These are phyloP conservation scores for Phytophthora megakarya DNA, from an alignment of 352 stramenopile genomes.

Conservation along the genomic window DNA sequence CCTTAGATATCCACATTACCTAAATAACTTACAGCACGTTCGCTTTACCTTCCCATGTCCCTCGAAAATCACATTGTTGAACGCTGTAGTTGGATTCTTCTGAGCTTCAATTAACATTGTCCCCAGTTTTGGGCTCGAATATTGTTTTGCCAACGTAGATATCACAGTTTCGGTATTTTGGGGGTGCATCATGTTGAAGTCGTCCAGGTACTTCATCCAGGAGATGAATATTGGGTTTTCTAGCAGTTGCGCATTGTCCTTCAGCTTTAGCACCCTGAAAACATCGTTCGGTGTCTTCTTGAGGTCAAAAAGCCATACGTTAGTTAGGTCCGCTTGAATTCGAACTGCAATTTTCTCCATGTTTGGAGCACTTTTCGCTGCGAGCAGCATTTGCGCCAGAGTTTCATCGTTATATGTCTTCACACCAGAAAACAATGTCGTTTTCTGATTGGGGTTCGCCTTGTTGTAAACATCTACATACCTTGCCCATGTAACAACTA, in stretches of 20 bases:
- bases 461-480: conserved; percentile 15
- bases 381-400: conserved; percentile 7
- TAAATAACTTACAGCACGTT: too few species aligned
- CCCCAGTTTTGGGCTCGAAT: background rate
- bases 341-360: conserved; percentile 4
- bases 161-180: background rate
- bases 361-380: conserved; percentile 3
- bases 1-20: too few species aligned
- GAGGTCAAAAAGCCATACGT: background rate
- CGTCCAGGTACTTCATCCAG: background rate
- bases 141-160: background rate
- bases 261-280: background rate
- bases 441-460: background rate
- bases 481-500: conserved; percentile 7
- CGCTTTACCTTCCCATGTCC: too few species aligned
- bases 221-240: background rate
- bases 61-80: too few species aligned
- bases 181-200: background rate
- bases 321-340: conserved; percentile 10
- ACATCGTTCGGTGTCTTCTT: conserved; percentile 1
- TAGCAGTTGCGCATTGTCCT: background rate
- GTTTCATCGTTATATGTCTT: background rate
- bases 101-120: background rate
- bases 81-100: background rate
- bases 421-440: conserved; percentile 1